Percentiles rank a stretch among this genome's conserved stretches.
These are phyloP conservation scores for Pyricularia sp. DNA, from an alignment of 2,329 filamentous ascomycete species.

Conservation along the genomic window DNA sequence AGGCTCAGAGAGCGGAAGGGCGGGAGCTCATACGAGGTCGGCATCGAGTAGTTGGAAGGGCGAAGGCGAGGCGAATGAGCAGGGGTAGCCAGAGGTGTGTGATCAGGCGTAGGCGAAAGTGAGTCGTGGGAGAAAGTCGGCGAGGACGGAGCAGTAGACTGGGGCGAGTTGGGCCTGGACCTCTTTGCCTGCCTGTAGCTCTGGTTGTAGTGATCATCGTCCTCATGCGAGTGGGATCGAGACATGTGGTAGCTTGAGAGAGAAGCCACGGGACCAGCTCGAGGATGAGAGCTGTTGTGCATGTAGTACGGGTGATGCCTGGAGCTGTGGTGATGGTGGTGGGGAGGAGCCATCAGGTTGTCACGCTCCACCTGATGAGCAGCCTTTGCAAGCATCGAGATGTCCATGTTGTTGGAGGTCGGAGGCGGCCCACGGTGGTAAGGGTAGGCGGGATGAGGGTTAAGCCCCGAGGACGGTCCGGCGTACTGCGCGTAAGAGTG, in stretches of 20 bases:
- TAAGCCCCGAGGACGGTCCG: conserved; percentile 30
- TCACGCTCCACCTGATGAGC: conserved; percentile 56
- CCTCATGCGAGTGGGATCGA: conserved; percentile 73
- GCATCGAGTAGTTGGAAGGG: conserved; percentile 52
- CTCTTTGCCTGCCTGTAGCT: conserved; percentile 69
- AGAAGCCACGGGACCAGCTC: conserved; percentile 58
- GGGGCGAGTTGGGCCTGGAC: conserved; percentile 85
- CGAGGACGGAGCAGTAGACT: conserved; percentile 91
- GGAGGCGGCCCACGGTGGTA: conserved; percentile 1
- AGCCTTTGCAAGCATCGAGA: conserved; percentile 51
- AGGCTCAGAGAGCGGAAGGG: conserved; percentile 62
- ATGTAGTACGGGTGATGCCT: conserved; percentile 45
- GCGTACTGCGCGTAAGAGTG: conserved; percentile 74
- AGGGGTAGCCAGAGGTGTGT: conserved; percentile 95
- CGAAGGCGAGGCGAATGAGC: conserved; percentile 89
- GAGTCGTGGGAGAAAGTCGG: conserved; percentile 96
- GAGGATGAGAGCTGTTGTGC: conserved; percentile 1
- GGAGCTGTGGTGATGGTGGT: conserved; percentile 31
- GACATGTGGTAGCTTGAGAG: conserved; percentile 92
- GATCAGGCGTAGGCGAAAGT: conserved; percentile 87
- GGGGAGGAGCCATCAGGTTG: conserved; percentile 28
- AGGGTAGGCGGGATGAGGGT: conserved; percentile 7
- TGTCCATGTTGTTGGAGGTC: conserved; percentile 32
- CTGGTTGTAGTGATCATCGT: conserved; percentile 68
- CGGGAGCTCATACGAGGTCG: conserved; percentile 60